Evolutionary conservation across 208 protist genomes (phyloP).

Genomic region (Wallacemonas sp.): DNA sequence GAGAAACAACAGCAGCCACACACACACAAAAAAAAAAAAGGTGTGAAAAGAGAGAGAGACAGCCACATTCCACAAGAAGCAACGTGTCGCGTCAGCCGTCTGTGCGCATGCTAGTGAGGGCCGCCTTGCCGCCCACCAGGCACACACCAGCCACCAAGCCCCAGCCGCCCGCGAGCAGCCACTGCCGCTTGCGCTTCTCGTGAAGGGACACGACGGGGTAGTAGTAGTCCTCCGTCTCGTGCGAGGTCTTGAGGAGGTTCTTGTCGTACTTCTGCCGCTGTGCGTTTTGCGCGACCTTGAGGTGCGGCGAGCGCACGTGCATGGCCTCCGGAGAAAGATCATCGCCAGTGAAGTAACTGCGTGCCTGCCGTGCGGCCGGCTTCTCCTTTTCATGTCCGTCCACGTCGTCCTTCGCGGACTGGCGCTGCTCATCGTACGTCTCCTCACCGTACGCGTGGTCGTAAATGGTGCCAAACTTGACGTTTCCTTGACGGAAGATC

Average conservation of each 20-base stretch:
- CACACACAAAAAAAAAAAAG: too few species aligned
- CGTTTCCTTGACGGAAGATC: conserved; percentile 60
- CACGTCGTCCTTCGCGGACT: conserved; percentile 68
- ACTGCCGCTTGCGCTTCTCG: conserved; percentile 30
- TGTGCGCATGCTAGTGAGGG: conserved; percentile 41
- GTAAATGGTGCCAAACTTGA: conserved; percentile 57
- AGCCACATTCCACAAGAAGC: too few species aligned
- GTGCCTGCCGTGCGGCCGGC: conserved; percentile 56
- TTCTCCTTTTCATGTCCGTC: conserved; percentile 54
- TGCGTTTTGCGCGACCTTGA: conserved; percentile 70
- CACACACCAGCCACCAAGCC: conserved; percentile 12
- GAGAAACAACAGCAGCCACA: too few species aligned
- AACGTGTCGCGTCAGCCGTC: conserved; percentile 29
- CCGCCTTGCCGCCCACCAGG: conserved; percentile 13
- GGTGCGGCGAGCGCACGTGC: conserved; percentile 56
- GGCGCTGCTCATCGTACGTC: conserved; percentile 44
- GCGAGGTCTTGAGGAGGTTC: conserved; percentile 64
- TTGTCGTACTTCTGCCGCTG: conserved; percentile 63
- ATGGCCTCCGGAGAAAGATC: conserved; percentile 55
- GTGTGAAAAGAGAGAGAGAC: too few species aligned
- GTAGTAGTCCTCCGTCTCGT: conserved; percentile 73
- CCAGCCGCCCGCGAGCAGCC: conserved; percentile 29
- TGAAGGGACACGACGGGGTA: conserved; percentile 41
- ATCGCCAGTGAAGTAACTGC: conserved; percentile 71
- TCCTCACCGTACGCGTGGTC: conserved; percentile 70